A percentile compares a stretch with the other conserved stretches of the same genome.
phyloP scores from a whole-genome alignment of 257 asterid genomes.

The Vinca minor region DNA sequence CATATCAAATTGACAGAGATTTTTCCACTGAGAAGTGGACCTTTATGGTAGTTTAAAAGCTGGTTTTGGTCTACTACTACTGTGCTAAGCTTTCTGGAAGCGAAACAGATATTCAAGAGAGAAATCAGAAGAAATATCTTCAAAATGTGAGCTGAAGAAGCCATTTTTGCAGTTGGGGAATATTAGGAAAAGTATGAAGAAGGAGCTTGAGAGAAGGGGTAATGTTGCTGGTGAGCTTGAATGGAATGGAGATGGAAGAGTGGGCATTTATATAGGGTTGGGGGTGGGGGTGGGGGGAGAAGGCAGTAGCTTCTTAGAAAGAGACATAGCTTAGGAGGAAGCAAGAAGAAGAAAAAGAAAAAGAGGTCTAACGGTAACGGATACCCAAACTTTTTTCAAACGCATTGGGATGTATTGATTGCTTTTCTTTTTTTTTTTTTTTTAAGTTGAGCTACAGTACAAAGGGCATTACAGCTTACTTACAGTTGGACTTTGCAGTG shows the following conservation, averaged over 20 bases:
- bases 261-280: slow-evolving; percentile 14
- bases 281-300: neutral
- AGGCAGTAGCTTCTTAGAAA: slow-evolving; percentile 17
- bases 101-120: slow-evolving; percentile 20
- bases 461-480: too few relatives aligned
- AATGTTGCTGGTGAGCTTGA: neutral
- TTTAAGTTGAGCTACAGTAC: neutral
- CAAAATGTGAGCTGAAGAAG: slow-evolving; percentile 14
- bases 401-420: slow-evolving; percentile 10
- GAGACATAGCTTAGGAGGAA: too few relatives aligned
- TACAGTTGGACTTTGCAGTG: too few relatives aligned
- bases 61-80: slow-evolving; percentile 24
- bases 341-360: too few relatives aligned
- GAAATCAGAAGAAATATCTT: slow-evolving; percentile 23
- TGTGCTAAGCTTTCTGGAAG: slow-evolving; percentile 22
- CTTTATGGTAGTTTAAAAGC: slow-evolving; percentile 28
- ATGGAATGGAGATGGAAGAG: slow-evolving; percentile 7
- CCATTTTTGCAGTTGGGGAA: slow-evolving; percentile 17
- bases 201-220: neutral
- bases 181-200: too few relatives aligned
- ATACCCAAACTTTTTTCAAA: neutral
- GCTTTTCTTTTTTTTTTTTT: neutral
- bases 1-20: slow-evolving; percentile 20
- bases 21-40: slow-evolving; percentile 20
- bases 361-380: slow-evolving; percentile 18